Base-by-base conservation (phyloP, 306 rosid genomes). In the Quercus gilva region DNA sequence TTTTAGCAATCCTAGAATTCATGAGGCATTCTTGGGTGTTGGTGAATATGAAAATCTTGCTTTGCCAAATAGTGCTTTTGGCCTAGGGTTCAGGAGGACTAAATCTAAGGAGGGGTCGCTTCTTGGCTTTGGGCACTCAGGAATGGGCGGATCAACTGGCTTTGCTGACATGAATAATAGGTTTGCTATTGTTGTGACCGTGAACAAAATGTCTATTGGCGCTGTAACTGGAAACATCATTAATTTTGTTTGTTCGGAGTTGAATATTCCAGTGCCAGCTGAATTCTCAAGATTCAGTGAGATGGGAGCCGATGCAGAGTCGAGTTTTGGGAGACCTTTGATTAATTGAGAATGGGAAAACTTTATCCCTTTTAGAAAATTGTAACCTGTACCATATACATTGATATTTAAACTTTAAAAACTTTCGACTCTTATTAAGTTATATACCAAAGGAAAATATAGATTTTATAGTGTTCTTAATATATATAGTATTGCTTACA, bases 81-180 rank as follows among this genome's bases (percentile, higher is more conserved):
- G 99, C 76, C 84, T 96, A 9, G 99, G 99, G 55, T 96, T 93
- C 74, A 88, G 76, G 88, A 86, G 96, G 85, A 87, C 83, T 69
- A 61, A 52, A 37, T 81, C 96, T 1, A 83, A 84, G 74, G 90
- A 94, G 11, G 92, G 90, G 25, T 83, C 96, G 12, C 79, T 90
- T 75, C 57, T 85, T 69, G 93, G 89, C 29, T 93, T 93, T 84
- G 99, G 99, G 69, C 98, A 96, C 86, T 89, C 99, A 0, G 99
- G 99, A 58, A 90, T 96, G 92, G 99, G 98, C 57, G 99, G 99
- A 21, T 93, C 99, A 37, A 90, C 97, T 1, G 97, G 94, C 19
- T 96, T 85, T 78, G 92, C 92, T 74, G 90, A 91, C 78, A 85
- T 77, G 20, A 84, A 88, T 23, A 88, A 93, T 74, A 86, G 81